Base-by-base conservation (phyloP, 768 basidiomycete species). In the Lepiota venenata region DNA sequence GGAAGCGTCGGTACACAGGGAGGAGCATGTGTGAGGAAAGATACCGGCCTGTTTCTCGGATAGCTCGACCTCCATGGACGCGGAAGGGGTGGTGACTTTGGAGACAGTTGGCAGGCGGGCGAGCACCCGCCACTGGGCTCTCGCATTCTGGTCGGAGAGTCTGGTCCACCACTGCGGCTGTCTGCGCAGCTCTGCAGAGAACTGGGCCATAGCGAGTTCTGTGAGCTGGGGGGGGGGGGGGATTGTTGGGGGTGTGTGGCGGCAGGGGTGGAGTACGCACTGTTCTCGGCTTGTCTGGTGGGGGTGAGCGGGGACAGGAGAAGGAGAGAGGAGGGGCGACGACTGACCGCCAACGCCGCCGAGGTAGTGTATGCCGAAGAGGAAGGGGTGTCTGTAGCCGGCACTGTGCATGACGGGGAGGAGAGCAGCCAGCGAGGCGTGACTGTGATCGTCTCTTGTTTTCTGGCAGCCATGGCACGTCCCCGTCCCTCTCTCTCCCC, bases 371-470 rank as follows among this genome's bases (percentile, higher is more conserved):
- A 69, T 65, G 0, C 77, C 79, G 61, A 75, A 72, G 29, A 78
- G 59, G 59, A 80, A 81, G 5, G 80, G 79, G 56, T 80, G 79
- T 45, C 76, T 65, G 57, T 79, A 82, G 0, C 77, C 79, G 61
- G 54, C 57, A n/a, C n/a, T n/a, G 65, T 63, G 39, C 46, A 41
- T 38, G 37, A 22, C 40, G 16, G 21, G 7, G 20, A 37, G 35
- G n/a, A n/a, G n/a, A n/a, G n/a, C n/a, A n/a, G n/a, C n/a, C n/a
- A n/a, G n/a, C n/a, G n/a, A n/a, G n/a, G n/a, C n/a, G n/a, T n/a
- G n/a, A n/a, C n/a, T n/a, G n/a, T n/a, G n/a, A n/a, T n/a, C n/a
- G n/a, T n/a, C n/a, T n/a, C n/a, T n/a, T n/a, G n/a, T n/a, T n/a
- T n/a, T n/a, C n/a, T n/a, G n/a, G n/a, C 25, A 22, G 35, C 4